phyloP scores from a whole-genome alignment of 305 asterid genomes.

The Vinca major region DNA sequence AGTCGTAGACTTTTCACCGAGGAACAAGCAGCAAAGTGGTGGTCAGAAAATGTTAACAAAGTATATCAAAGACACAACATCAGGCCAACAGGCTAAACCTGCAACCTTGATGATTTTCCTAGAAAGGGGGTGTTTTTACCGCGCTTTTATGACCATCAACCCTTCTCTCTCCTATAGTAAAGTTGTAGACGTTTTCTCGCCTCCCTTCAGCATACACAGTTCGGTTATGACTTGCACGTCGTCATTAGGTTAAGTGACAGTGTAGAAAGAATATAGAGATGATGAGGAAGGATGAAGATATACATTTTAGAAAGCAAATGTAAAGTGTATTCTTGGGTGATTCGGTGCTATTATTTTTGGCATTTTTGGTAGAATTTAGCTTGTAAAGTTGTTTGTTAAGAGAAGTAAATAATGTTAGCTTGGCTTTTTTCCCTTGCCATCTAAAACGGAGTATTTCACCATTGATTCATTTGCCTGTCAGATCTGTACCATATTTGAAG shows the following conservation, averaged over 20 bases:
- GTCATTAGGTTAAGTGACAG: not conserved
- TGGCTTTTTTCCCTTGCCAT: not conserved
- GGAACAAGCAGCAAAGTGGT: constrained; percentile 82
- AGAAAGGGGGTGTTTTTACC: not conserved
- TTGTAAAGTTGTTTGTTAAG: constrained; percentile 7
- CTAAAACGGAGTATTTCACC: too few relatives aligned
- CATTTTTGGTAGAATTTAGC: constrained; percentile 12
- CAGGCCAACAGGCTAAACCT: constrained; percentile 11
- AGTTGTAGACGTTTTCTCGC: not conserved
- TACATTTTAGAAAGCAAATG: constrained; percentile 1
- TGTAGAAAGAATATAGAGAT: constrained; percentile 4
- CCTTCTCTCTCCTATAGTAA: not conserved
- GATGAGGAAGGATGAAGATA: constrained; percentile 8
- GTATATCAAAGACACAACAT: constrained; percentile 53
- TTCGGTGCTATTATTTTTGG: constrained; percentile 1
- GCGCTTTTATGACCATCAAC: not conserved
- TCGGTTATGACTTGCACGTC: not conserved
- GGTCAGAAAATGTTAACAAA: constrained; percentile 63
- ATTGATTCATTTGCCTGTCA: too few relatives aligned
- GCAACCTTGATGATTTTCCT: constrained; percentile 3
- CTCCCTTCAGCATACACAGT: not conserved
- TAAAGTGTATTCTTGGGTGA: constrained; percentile 1
- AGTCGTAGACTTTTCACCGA: constrained; percentile 74
- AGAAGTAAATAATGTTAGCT: constrained; percentile 1
- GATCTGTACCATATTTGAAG: too few relatives aligned